phyloP scores from a whole-genome alignment of 371 early-diverging fungal genomes.

The Mortierella sp. region DNA sequence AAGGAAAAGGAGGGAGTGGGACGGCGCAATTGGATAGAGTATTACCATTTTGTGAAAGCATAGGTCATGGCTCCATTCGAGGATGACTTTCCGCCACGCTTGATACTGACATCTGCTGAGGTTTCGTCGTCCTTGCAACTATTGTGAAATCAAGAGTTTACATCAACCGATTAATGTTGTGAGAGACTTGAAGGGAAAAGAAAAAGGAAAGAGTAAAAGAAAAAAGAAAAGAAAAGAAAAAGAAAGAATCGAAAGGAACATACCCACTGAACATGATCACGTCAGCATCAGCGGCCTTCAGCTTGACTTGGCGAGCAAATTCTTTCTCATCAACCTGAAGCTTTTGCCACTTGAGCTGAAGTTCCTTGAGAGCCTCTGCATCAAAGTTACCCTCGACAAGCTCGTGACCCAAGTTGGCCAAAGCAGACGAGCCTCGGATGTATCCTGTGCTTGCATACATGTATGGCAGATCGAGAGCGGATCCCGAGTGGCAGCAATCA shows the following conservation, averaged over 20 bases:
- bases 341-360: slow-evolving; percentile 20
- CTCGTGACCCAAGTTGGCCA: slow-evolving; percentile 55
- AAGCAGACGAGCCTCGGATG: slow-evolving; percentile 52
- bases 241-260: neutral
- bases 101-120: slow-evolving; percentile 48
- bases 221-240: neutral
- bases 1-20: neutral
- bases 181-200: neutral
- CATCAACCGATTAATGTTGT: neutral
- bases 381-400: slow-evolving; percentile 46
- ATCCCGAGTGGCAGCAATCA: slow-evolving; percentile 88
- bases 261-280: slow-evolving; percentile 89
- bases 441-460: slow-evolving; percentile 79
- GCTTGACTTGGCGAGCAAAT: slow-evolving; percentile 55
- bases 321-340: slow-evolving; percentile 43
- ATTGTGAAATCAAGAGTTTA: neutral
- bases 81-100: slow-evolving; percentile 29
- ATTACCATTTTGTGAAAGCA: slow-evolving; percentile 47
- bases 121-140: slow-evolving; percentile 52
- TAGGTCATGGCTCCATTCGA: slow-evolving; percentile 54
- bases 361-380: slow-evolving; percentile 29
- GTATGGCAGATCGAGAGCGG: slow-evolving; percentile 89
- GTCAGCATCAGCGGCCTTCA: slow-evolving; percentile 76
- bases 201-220: no score
- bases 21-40: neutral